These are phyloP conservation scores for Mortierella sp. DNA, from an alignment of 371 early-diverging fungal species.

Conservation along the genomic window DNA sequence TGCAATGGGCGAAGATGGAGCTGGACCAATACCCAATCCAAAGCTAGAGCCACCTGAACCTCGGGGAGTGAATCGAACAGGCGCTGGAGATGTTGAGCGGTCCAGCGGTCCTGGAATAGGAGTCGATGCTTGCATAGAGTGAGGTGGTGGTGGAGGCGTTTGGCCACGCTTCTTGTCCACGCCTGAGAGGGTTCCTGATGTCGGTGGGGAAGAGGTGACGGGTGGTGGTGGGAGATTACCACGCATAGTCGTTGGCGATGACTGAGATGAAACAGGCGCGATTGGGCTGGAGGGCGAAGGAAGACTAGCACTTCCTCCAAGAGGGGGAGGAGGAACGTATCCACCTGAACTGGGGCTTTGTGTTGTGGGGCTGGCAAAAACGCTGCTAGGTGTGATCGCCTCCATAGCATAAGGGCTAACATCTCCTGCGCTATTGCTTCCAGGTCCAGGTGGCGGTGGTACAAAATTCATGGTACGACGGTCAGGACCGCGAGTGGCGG, in stretches of 20 bases:
- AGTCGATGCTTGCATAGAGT: conserved; percentile 27
- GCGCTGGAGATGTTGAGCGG: conserved; percentile 21
- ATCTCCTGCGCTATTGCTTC: conserved; percentile 4
- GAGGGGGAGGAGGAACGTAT: conserved; percentile 17
- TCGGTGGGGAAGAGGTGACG: conserved; percentile 21
- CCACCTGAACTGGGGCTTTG: conserved; percentile 2
- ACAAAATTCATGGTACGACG: conserved; percentile 18
- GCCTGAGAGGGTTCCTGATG: conserved; percentile 21
- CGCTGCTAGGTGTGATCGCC: conserved; percentile 24
- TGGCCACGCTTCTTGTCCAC: conserved; percentile 20
- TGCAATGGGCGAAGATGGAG: conserved; percentile 9
- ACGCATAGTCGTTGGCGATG: conserved; percentile 9
- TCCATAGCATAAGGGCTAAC: conserved; percentile 51
- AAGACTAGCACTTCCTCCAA: no score
- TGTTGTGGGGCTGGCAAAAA: not conserved
- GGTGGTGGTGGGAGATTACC: conserved; percentile 30
- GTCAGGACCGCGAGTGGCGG: conserved; percentile 7
- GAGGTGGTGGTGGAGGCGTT: conserved; percentile 14
- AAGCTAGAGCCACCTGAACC: conserved; percentile 18
- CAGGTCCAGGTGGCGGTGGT: conserved; percentile 6
- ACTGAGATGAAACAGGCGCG: conserved; percentile 2
- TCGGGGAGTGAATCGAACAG: conserved; percentile 8
- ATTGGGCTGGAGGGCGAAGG: conserved; percentile 8
- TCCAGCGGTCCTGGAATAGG: conserved; percentile 54
- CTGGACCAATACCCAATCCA: conserved; percentile 21